Percentiles rank a stretch among this genome's conserved stretches.
Conservation (phyloP, 2,329 filamentous ascomycete species). For the Fusarium veterinarium region DNA sequence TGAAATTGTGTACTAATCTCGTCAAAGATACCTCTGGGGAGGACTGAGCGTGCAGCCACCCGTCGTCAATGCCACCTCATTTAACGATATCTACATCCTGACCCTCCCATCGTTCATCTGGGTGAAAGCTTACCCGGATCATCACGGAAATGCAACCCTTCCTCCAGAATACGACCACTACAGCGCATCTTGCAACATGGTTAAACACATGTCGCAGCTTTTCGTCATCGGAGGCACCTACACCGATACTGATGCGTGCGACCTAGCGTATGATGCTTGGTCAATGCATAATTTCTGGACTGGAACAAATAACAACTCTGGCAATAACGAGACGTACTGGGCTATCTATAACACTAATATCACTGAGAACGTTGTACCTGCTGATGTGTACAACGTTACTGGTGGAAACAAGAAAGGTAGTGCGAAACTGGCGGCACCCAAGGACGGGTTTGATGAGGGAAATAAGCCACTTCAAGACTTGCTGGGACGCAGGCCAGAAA, state of each 20-base stretch:
- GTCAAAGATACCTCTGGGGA: background rate
- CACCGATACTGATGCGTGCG: background rate
- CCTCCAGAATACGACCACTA: background rate
- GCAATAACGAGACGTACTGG: background rate
- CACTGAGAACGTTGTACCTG: background rate
- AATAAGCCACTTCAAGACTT: background rate
- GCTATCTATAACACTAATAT: background rate
- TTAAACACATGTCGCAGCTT: background rate
- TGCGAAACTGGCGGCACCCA: background rate
- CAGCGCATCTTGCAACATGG: background rate
- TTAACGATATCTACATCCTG: conserved; percentile 1
- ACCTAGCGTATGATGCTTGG: background rate
- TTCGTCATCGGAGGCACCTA: background rate
- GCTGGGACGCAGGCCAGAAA: background rate
- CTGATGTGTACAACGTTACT: background rate
- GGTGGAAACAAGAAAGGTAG: background rate
- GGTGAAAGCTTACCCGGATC: background rate
- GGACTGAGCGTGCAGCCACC: background rate
- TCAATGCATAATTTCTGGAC: conserved; percentile 9
- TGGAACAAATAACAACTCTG: background rate
- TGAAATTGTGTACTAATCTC: too few species aligned
- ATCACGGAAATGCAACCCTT: background rate
- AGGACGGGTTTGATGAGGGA: background rate
- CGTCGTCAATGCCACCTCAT: background rate
- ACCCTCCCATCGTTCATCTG: background rate